Evolutionary conservation across 2,329 filamentous ascomycete species (phyloP), one percentile per base, ranked within the genome.

Genomic region (Keithomyces neogunnii): DNA sequence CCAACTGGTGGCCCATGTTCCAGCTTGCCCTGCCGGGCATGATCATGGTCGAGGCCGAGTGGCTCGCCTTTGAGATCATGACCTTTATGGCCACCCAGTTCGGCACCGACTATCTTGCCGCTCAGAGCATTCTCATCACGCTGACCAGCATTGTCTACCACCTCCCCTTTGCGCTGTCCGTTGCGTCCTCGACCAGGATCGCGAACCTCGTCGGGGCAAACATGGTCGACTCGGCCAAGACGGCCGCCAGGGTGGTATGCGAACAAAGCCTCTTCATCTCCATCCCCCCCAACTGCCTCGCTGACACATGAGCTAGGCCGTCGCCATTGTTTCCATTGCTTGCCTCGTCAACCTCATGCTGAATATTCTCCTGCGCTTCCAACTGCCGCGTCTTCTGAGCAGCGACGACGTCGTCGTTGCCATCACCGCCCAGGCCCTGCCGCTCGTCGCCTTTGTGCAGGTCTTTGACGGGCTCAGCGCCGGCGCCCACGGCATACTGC

Each of bases 41-140:
- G 63, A 72, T 95, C 55, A 96, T 96, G 89, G 85, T 96, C 1
- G 83, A 93, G 63, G 89, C 91, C 1, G 90, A 96, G 66, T 93
- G 87, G 66, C 78, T 95, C 2, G 89, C 90, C 3, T 93, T 96
- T 61, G 91, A 96, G 65, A 81, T 95, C 40, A 74, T 95, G 44
- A 95, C 89, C 0, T 76, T 96, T 10, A 82, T 82, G 1, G 81
- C 88, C 0, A 87, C 85, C 42, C 86, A 85, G 57, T 84, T 96
- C 50, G 86, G 86, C 11, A 83, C 86, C 0, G 84, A 82, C 2
- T 80, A 85, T 51, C 78, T 96, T 0, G 91, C 91, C 0, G 90
- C 91, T 0, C 90, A 97, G 64, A 89, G 86, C 19, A 82, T 96
- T 11, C 73, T 96, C 1, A 80, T 85, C 19, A 91, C 86, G 0